Evolutionary conservation across 805 yeast species (phyloP), one percentile per base, ranked within the genome.

Genomic region (Lachancea nothofagi): DNA sequence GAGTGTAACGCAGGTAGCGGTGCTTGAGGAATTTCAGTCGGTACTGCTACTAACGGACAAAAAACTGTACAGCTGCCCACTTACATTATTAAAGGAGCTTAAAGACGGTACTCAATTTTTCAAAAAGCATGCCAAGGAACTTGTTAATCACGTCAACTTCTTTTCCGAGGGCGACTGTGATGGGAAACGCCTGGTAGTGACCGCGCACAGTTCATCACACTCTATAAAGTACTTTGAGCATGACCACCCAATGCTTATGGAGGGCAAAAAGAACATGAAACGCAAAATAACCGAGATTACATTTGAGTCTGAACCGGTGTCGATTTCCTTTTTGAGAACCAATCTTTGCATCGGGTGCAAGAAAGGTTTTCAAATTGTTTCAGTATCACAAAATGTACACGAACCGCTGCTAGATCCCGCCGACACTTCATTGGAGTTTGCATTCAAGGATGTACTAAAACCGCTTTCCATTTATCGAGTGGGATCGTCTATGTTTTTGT

Each of bases 351-450:
- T 93, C 48, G 98, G 98, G 19, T 93, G 98, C 55, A 81, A 95
- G 21, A 86, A 83, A 59, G 98, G 98, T 0, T 93, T 93, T 67
- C 97, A 93, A 65, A 87, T 93, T 54, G 88, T 93, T 26, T 83
- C 94, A 13, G 69, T 89, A 30, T 84, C 83, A 44, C 85, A 83
- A 38, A 82, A 85, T 43, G 84, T 80, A 44, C 87, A 84, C 62
- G 97, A 93, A 63, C 79, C 93, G 7, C 74, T 93, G 37, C 69
- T 93, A 52, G 97, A 93, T 65, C 96, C 96, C n/a, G 98, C 97
- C 0, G 98, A 93, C 57, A 94, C 97, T 0, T 87, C 97, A 14
- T 70, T 93, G 39, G 98, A 93, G 55, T 93, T 93, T 67, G 97
- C 93, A 10, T 38, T 61, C 20, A 55, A 52, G 34, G 65, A 85